Base-by-base conservation (phyloP, 306 rosid genomes). In the Cyclanthera cordifolia region DNA sequence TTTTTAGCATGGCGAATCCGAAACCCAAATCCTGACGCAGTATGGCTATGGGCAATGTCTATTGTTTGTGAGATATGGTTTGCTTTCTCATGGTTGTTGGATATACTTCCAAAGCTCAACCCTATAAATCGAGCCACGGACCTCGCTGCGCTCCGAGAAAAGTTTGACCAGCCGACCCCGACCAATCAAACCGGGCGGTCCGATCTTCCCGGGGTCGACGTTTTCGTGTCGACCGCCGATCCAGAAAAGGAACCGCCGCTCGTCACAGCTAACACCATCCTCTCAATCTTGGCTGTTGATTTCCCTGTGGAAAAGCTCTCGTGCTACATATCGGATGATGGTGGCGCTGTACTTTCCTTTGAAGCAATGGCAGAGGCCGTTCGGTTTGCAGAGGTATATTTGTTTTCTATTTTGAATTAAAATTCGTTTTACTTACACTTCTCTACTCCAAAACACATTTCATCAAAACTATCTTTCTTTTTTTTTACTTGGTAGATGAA, bases 321-420 rank as follows among this genome's bases (percentile, higher is more conserved):
- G 0, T 78, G 76, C 81, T 90, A 90, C 57, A 84, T 90, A 55
- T 90, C 95, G 4, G 96, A 90, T 77, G 96, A 90, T 64, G 96
- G 96, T n/a, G 96, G 96, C 37, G 88, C 96, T 77, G 84, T 90
- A 24, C 90, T 90, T 72, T 85, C 88, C 1, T 90, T 90, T 73
- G 95, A 90, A 77, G 91, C 96, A 70, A 90, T 90, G 96, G 95
- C 88, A 5, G 95, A 85, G 82, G 88, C 92, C 74, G 87, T 84
- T 50, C 78, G 77, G 72, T 90, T 87, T 84, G 88, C 92, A 0
- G 95, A 90, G 95, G 95, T 90, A 5, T n/a, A n/a, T n/a, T 8
- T 15, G 47, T 70, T 72, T 30, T 14, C 58, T 23, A 17, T 8
- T 20, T 19, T 27, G n/a, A 53, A 53, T 21, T 53, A 32, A 23